phyloP scores from a whole-genome alignment of 2,329 filamentous ascomycete genomes.

The Diaporthe vaccinii region DNA sequence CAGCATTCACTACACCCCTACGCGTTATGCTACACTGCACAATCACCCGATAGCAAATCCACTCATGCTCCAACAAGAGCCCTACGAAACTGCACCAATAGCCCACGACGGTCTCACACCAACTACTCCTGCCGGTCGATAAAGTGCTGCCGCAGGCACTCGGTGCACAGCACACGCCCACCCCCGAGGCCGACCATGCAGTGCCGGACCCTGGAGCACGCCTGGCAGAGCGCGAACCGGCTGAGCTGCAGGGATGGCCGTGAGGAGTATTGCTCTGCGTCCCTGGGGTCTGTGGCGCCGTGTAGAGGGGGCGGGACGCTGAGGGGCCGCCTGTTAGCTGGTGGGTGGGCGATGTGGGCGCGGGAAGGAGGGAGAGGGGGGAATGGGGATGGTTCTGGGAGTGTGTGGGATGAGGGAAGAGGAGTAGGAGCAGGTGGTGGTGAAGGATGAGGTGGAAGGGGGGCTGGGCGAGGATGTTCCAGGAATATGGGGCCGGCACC shows the following conservation, averaged over 20 bases:
- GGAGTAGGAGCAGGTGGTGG: not conserved
- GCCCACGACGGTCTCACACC: no score
- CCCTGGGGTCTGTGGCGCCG: not conserved
- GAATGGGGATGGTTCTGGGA: not conserved
- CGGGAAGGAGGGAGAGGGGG: not conserved
- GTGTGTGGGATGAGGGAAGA: not conserved
- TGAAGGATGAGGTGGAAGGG: not conserved
- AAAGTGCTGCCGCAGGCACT: slow-evolving; percentile 8
- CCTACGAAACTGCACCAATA: not conserved
- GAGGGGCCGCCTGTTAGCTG: not conserved
- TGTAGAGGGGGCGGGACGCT: not conserved
- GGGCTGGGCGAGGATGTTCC: not conserved
- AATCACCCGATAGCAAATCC: not conserved
- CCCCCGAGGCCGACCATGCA: not conserved
- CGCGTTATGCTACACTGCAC: not conserved
- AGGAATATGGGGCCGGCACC: not conserved
- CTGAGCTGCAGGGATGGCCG: not conserved
- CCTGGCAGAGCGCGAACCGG: not conserved
- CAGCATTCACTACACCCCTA: not conserved
- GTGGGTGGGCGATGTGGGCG: not conserved
- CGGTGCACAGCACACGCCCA: not conserved
- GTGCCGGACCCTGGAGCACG: slow-evolving; percentile 1
- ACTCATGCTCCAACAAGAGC: no score
- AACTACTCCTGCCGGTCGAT: not conserved
- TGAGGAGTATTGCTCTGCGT: not conserved